A percentile compares a stretch with the other conserved stretches of the same genome.
Conservation (phyloP, 352 stramenopile genomes). For the Phytopythium sindhum region DNA sequence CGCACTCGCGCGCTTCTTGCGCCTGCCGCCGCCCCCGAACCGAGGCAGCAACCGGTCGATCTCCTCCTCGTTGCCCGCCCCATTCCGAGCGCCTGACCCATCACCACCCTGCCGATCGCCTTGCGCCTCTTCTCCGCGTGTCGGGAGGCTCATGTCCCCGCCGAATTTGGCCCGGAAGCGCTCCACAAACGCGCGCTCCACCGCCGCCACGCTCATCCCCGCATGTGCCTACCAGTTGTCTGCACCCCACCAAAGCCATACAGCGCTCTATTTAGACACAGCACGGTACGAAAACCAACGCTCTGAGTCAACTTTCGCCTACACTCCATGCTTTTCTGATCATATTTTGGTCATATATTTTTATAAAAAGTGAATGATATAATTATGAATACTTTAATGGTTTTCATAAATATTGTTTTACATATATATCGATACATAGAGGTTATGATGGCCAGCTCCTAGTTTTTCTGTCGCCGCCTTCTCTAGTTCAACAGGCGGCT, state of each 20-base stretch:
- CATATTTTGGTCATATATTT: too few species aligned
- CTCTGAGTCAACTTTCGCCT: not conserved
- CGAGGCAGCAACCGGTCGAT: not conserved
- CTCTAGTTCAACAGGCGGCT: not conserved
- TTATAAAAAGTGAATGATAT: too few species aligned
- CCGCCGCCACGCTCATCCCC: not conserved
- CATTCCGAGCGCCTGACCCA: not conserved
- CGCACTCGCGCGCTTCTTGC: not conserved
- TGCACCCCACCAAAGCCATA: too few species aligned
- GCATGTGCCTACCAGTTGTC: not conserved
- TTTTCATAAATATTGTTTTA: too few species aligned
- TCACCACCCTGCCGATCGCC: not conserved
- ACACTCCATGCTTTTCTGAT: too few species aligned
- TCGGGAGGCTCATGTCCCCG: not conserved
- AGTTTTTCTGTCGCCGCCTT: not conserved
- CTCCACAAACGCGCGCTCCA: not conserved
- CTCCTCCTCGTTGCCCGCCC: not conserved
- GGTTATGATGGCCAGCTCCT: not conserved
- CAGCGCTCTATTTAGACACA: not conserved
- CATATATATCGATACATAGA: not conserved
- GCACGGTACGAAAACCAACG: not conserved
- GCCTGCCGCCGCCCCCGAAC: not conserved
- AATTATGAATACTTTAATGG: too few species aligned
- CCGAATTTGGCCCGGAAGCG: not conserved
- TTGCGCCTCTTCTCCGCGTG: not conserved